Evolutionary conservation across 169 alveolate genomes (phyloP).

Genomic region (Prorocentrum cordatum): DNA sequence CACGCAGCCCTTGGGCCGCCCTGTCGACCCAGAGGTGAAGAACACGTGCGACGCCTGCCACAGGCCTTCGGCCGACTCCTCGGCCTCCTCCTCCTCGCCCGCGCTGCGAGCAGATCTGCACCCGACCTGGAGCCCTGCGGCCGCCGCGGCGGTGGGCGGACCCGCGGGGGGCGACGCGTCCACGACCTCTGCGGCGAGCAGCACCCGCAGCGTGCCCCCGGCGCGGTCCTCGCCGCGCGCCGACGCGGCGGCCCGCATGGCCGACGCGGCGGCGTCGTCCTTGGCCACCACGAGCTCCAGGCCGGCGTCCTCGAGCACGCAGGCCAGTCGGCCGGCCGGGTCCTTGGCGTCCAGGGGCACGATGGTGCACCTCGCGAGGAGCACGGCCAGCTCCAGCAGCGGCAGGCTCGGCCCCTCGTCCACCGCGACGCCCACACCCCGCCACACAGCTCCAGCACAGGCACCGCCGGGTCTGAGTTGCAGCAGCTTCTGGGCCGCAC

Average conservation of each 20-base stretch:
- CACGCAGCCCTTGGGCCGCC: not conserved
- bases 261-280: not conserved
- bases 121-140: too few species aligned
- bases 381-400: not conserved
- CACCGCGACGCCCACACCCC: not conserved
- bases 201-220: not conserved
- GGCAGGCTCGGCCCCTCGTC: not conserved
- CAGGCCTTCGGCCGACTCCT: not conserved
- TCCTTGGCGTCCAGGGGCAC: not conserved
- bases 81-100: not conserved
- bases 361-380: not conserved
- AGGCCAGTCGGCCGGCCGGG: not conserved
- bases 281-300: not conserved
- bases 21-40: not conserved
- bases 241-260: not conserved
- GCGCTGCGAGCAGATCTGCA: not conserved
- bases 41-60: not conserved
- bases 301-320: not conserved
- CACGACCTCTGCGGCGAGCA: not conserved
- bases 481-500: too few species aligned
- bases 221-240: not conserved
- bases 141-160: too few species aligned
- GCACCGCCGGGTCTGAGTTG: too few species aligned
- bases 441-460: too few species aligned
- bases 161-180: too few species aligned